Evolutionary conservation across 2,329 filamentous ascomycete species (phyloP).

Genomic region (Harringtonia lauricola): DNA sequence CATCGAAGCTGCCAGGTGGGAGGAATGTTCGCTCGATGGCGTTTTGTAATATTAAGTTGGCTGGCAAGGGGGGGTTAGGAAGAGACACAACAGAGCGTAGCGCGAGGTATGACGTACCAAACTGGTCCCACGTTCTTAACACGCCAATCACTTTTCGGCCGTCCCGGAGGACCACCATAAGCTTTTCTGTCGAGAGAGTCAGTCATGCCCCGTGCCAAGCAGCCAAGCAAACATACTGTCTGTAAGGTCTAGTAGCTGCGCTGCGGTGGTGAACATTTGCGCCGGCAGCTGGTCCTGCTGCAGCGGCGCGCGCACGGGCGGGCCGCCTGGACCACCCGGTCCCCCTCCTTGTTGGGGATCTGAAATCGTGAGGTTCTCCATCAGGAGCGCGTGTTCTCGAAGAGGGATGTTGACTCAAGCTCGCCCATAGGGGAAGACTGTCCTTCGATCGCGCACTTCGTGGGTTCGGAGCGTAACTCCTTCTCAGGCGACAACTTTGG

Average conservation of each 20-base stretch:
- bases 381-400: conserved; percentile 2
- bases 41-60: conserved; percentile 89
- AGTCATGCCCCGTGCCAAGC: not conserved
- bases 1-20: conserved; percentile 30
- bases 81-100: not conserved
- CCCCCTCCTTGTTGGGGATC: conserved; percentile 18
- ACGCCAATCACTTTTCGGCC: conserved; percentile 91
- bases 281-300: conserved; percentile 60
- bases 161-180: conserved; percentile 83
- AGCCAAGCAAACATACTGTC: conserved; percentile 66
- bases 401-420: not conserved
- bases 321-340: conserved; percentile 15
- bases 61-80: conserved; percentile 33
- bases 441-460: not conserved
- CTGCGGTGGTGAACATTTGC: conserved; percentile 97
- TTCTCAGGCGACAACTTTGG: too few species aligned
- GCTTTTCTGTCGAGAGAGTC: conserved; percentile 59
- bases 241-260: conserved; percentile 88
- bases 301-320: conserved; percentile 25
- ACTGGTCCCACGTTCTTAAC: conserved; percentile 93
- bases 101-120: conserved; percentile 46
- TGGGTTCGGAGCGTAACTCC: not conserved
- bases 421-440: not conserved
- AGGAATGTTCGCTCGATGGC: conserved; percentile 84
- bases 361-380: conserved; percentile 22